Evolutionary conservation across 129 eudicot genomes (phyloP).

Genomic region (Apium graveolens): DNA sequence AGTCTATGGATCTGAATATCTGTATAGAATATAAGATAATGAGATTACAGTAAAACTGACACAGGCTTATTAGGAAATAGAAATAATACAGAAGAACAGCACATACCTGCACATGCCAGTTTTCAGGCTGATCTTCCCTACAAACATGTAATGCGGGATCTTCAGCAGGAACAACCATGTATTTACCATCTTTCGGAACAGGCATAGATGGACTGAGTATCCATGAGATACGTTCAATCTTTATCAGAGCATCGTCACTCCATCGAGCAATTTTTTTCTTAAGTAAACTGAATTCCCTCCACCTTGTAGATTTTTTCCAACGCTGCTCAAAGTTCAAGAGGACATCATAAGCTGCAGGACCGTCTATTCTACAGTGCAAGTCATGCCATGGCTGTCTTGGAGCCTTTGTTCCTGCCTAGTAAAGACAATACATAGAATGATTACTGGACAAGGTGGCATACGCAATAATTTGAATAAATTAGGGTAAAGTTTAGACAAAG

Average conservation of each 20-base stretch:
- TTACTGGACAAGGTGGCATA: neutral
- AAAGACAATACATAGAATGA: neutral
- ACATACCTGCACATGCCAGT: slow-evolving; percentile 94
- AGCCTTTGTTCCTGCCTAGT: slow-evolving; percentile 75
- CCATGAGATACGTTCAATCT: slow-evolving; percentile 95
- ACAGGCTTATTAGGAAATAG: neutral
- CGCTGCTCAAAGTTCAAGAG: slow-evolving; percentile 92
- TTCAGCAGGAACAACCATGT: slow-evolving; percentile 53
- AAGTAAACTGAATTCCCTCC: slow-evolving; percentile 64
- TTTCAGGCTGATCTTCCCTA: slow-evolving; percentile 62
- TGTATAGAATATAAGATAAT: slow-evolving; percentile 24
- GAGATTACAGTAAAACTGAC: slow-evolving; percentile 4
- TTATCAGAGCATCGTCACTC: slow-evolving; percentile 91
- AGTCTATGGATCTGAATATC: slow-evolving; percentile 95
- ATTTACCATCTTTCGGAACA: slow-evolving; percentile 34
- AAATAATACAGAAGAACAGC: neutral
- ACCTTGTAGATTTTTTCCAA: slow-evolving; percentile 85
- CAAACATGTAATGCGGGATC: slow-evolving; percentile 69
- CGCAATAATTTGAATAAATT: neutral
- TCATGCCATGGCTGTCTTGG: slow-evolving; percentile 99
- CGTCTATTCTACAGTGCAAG: slow-evolving; percentile 82
- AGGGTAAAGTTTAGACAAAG: neutral
- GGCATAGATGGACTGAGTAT: slow-evolving; percentile 62
- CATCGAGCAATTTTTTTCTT: slow-evolving; percentile 62
- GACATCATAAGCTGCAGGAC: slow-evolving; percentile 98